phyloP scores from a whole-genome alignment of 108 stramenopile species.

The Schizochytrium sp. region DNA sequence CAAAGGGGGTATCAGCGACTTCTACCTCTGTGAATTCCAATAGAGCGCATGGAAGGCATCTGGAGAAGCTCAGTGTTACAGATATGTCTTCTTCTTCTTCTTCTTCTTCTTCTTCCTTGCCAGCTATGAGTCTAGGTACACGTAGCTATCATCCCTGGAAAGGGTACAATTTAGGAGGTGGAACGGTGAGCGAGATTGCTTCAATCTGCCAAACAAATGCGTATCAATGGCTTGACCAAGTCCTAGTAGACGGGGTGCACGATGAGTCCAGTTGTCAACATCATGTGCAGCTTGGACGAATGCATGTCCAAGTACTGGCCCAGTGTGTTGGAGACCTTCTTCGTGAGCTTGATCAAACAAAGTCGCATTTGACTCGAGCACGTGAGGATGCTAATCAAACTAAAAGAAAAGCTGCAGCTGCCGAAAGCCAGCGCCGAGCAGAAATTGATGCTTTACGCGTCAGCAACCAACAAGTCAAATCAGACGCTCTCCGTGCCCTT shows the following conservation, averaged over 20 bases:
- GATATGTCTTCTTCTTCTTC: too few relatives aligned
- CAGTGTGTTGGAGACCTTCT: slow-evolving; percentile 32
- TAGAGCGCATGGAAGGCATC: neutral
- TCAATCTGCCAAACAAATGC: neutral
- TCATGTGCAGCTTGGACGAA: neutral
- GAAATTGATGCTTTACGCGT: neutral
- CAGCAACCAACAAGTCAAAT: slow-evolving; percentile 18
- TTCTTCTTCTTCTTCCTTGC: too few relatives aligned
- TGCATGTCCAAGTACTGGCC: slow-evolving; percentile 22
- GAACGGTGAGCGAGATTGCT: neutral
- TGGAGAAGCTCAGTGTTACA: neutral
- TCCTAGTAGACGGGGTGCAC: neutral
- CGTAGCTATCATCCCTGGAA: too few relatives aligned
- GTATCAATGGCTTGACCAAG: slow-evolving; percentile 16
- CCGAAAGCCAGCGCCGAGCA: neutral
- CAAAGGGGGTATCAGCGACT: too few relatives aligned
- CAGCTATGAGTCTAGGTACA: too few relatives aligned
- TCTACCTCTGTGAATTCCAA: neutral
- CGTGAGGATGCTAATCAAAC: neutral
- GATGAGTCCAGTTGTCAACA: neutral
- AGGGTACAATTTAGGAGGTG: neutral
- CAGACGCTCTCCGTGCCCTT: neutral
- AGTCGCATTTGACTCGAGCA: neutral
- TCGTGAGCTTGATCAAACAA: slow-evolving; percentile 3
- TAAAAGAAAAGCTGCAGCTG: neutral